These are phyloP conservation scores for Aspergillus terreus DNA, from an alignment of 2,329 filamentous ascomycete genomes.

Conservation along the genomic window DNA sequence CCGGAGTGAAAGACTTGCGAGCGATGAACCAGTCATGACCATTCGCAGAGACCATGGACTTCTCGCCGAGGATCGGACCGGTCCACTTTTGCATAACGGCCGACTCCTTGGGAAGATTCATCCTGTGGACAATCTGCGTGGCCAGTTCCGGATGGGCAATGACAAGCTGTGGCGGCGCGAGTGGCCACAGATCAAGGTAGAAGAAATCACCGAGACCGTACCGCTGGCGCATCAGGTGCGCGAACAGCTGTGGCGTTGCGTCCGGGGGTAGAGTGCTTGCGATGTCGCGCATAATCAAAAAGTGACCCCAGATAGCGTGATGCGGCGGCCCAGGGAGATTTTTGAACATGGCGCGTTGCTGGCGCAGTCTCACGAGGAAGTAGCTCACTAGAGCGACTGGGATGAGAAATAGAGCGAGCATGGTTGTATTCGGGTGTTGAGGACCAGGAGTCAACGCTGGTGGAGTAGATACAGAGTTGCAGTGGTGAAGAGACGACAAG, in stretches of 20 bases:
- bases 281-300: conserved; percentile 17
- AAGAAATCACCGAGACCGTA: conserved; percentile 14
- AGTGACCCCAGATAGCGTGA: conserved; percentile 19
- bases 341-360: conserved; percentile 16
- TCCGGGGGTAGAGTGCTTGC: conserved; percentile 13
- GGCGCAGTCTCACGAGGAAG: conserved; percentile 10
- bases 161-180: conserved; percentile 33
- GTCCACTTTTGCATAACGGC: conserved; percentile 24
- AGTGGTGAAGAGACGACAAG: conserved; percentile 13
- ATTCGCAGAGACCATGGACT: conserved; percentile 34
- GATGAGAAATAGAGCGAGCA: conserved; percentile 11
- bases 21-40: conserved; percentile 38
- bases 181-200: conserved; percentile 40
- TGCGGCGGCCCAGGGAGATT: conserved; percentile 15
- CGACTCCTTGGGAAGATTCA: conserved; percentile 33
- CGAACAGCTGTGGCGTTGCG: conserved; percentile 15
- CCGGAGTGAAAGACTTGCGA: conserved; percentile 9
- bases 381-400: conserved; percentile 8
- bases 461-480: conserved; percentile 15
- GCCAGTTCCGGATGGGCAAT: conserved; percentile 37
- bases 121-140: conserved; percentile 36
- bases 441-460: conserved; percentile 7
- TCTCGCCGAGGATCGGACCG: conserved; percentile 23
- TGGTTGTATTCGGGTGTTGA: conserved; percentile 3
- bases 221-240: conserved; percentile 14